Base-by-base conservation (phyloP, 768 basidiomycete genomes). In the Phaeotremella skinneri region DNA sequence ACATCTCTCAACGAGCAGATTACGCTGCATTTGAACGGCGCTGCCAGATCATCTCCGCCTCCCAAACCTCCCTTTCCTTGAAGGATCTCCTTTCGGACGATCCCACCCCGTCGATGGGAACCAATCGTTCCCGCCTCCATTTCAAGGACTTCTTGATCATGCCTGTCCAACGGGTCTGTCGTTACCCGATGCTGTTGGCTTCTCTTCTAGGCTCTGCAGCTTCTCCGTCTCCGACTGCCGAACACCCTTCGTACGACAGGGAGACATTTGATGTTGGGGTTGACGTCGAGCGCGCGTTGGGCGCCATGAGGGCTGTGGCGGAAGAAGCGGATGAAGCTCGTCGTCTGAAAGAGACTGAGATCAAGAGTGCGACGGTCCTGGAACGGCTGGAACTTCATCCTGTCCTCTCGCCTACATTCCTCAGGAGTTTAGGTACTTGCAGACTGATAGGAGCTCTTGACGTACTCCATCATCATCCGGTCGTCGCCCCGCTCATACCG, bases 111-210 rank as follows among this genome's bases (percentile, higher is more conserved):
- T 45, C 51, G 31, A 51, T 47, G 1, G 49, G 45, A 17, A 51
- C 63, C n/a, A 62, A 58, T 37, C 68, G 67, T 9, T 70, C 62
- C 21, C 68, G 71, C 29, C 67, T 81, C 9, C 76, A 76, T 55
- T 74, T 81, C 75, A 79, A 84, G 65, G 94, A 98, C 78, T 92
- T 92, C 73, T 82, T 97, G 79, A 97, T 99, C 79, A 91, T 91
- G 77, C 94, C 94, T n/a, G 83, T 97, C 16, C 94, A 99, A 77
- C 82, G 92, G 51, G 87, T 99, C 50, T 97, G 93, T 83, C 89
- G 87, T 67, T 99, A 99, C 72, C 91, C 92, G 17, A 82, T 98
- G 51, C 82, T 99, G 7, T 83, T 99, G 45, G 86, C 85, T 57
- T 85, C 88, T 67, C 82, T 96, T 32, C 78, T 76, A 30, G 64